Percentiles rank a stretch among this genome's conserved stretches.
Evolutionary conservation across 306 rosid species (phyloP).

Genomic region (Prunus mira): DNA sequence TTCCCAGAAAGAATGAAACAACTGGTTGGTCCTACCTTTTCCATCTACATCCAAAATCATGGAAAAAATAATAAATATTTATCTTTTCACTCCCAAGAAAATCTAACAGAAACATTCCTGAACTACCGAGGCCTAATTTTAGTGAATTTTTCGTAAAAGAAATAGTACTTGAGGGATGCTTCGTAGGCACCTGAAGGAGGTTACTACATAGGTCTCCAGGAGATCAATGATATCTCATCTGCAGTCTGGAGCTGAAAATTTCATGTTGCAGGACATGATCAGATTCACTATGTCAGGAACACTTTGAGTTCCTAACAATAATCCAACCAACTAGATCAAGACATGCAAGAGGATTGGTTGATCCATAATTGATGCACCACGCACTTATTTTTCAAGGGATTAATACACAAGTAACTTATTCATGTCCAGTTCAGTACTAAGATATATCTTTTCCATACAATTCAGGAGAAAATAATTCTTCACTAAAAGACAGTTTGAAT

Average conservation of each 20-base stretch:
- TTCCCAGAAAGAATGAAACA: neutral
- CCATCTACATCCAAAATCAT: constrained; percentile 2
- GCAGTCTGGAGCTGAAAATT: constrained; percentile 19
- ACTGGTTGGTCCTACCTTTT: constrained; percentile 11
- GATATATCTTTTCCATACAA: neutral
- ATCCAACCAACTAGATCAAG: constrained; percentile 13
- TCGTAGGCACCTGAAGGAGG: constrained; percentile 21
- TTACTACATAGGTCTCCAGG: constrained; percentile 20
- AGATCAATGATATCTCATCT: constrained; percentile 21
- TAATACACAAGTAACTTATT: constrained; percentile 6
- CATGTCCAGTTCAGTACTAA: constrained; percentile 3
- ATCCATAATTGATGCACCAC: constrained; percentile 11
- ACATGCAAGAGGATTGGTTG: neutral
- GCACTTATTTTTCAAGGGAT: neutral
- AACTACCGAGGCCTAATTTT: constrained; percentile 3
- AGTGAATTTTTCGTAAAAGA: neutral
- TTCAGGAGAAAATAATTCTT: neutral
- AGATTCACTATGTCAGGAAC: constrained; percentile 21
- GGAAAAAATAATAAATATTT: neutral
- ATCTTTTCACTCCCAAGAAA: constrained; percentile 16
- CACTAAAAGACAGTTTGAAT: neutral
- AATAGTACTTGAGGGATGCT: constrained; percentile 2
- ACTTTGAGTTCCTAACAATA: constrained; percentile 15
- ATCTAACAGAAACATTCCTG: constrained; percentile 10
- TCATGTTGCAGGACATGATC: constrained; percentile 17